Percentiles rank a stretch among this genome's conserved stretches.
Conservation (phyloP, 208 protist species). For the Wallacemonas sp. region DNA sequence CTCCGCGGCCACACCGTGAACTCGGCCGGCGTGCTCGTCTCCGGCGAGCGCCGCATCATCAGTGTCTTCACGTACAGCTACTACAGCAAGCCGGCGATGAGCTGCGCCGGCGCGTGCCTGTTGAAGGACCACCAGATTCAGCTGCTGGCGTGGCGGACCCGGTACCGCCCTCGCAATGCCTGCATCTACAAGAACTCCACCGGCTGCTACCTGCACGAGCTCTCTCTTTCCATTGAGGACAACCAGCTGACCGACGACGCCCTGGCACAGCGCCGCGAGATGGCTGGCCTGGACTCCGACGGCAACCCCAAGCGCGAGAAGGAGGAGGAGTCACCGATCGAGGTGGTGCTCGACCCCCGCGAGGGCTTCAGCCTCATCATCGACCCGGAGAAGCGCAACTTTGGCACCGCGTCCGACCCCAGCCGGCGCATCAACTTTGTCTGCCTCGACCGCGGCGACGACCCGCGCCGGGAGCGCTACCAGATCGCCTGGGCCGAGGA, state of each 20-base stretch:
- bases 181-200: conserved; percentile 11
- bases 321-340: not conserved
- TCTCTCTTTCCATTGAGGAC: not conserved
- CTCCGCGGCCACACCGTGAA: conserved; percentile 54
- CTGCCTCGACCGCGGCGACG: not conserved
- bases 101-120: conserved; percentile 43
- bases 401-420: not conserved
- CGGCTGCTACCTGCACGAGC: conserved; percentile 10
- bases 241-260: not conserved
- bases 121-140: conserved; percentile 27
- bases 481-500: not conserved
- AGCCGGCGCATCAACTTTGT: conserved; percentile 6
- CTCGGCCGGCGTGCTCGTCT: conserved; percentile 29
- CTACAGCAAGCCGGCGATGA: conserved; percentile 25
- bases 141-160: conserved; percentile 38
- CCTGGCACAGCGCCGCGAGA: not conserved
- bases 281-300: not conserved
- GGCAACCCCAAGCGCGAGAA: not conserved
- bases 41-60: conserved; percentile 25
- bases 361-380: conserved; percentile 7
- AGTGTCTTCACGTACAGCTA: conserved; percentile 50
- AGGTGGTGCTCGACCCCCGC: not conserved
- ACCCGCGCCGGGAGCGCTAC: conserved; percentile 12
- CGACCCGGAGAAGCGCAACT: not conserved
- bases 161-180: not conserved